A percentile compares a stretch with the other conserved stretches of the same genome.
phyloP scores from a whole-genome alignment of 78 protist species.

The Guillardia theta region DNA sequence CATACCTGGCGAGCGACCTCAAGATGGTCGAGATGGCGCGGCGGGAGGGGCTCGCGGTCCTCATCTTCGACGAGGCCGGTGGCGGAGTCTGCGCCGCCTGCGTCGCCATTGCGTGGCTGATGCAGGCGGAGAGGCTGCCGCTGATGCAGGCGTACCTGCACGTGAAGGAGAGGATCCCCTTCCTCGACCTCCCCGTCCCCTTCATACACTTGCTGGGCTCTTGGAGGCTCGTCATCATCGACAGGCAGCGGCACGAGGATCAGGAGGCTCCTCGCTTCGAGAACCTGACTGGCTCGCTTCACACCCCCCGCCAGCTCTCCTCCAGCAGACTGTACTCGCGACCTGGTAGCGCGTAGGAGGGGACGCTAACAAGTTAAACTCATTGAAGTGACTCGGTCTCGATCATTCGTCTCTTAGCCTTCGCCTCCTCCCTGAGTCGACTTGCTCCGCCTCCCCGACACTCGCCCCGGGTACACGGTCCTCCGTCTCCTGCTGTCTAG shows the following conservation, averaged over 20 bases:
- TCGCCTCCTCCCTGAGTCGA: too few relatives aligned
- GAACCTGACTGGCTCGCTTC: background rate
- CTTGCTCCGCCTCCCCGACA: too few relatives aligned
- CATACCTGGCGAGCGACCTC: background rate
- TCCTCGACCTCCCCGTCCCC: background rate
- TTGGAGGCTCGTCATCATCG: background rate
- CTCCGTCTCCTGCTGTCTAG: too few relatives aligned
- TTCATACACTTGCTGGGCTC: background rate
- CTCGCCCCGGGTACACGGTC: too few relatives aligned
- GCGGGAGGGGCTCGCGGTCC: background rate
- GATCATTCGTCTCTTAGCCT: too few relatives aligned
- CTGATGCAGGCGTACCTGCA: background rate
- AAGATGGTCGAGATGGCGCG: background rate
- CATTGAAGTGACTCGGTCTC: too few relatives aligned
- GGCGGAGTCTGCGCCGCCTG: background rate
- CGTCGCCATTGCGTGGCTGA: background rate
- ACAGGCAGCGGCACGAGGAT: background rate
- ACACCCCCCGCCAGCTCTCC: background rate
- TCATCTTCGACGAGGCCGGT: background rate
- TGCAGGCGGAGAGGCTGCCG: background rate
- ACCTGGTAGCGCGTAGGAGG: too few relatives aligned
- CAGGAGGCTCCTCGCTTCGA: background rate
- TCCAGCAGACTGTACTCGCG: too few relatives aligned
- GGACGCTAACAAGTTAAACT: too few relatives aligned
- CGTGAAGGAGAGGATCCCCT: background rate